phyloP scores from a whole-genome alignment of 805 yeast species.

The Suhomyces xylopsoci region DNA sequence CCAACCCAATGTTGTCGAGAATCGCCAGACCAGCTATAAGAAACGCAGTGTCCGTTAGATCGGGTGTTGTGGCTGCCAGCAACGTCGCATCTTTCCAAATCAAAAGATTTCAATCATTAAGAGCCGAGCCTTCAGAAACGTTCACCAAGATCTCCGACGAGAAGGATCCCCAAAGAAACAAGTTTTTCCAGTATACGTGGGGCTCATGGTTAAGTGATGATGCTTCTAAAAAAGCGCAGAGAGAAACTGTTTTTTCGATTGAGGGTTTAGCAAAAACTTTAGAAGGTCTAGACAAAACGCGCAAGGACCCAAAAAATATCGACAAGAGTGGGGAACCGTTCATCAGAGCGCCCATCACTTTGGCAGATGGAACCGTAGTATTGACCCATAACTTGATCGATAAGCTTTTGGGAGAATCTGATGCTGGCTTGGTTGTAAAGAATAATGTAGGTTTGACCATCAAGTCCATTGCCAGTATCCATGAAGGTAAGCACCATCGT shows the following conservation, averaged over 20 bases:
- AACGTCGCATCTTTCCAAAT: not conserved
- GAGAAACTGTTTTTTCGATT: slow-evolving; percentile 79
- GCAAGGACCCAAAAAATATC: slow-evolving; percentile 22
- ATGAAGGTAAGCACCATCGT: slow-evolving; percentile 93
- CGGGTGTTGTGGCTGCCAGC: not conserved
- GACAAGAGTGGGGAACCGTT: slow-evolving; percentile 20
- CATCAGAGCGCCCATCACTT: slow-evolving; percentile 34
- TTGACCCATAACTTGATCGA: slow-evolving; percentile 49
- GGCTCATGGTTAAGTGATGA: slow-evolving; percentile 92
- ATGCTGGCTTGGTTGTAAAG: slow-evolving; percentile 48
- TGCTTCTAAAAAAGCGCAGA: slow-evolving; percentile 62
- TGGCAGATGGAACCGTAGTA: slow-evolving; percentile 40
- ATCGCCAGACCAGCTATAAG: slow-evolving; percentile 3
- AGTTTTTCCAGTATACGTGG: slow-evolving; percentile 87
- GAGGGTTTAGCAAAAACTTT: slow-evolving; percentile 66
- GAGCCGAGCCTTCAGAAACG: slow-evolving; percentile 32
- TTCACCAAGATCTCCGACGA: slow-evolving; percentile 58
- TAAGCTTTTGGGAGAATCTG: slow-evolving; percentile 42
- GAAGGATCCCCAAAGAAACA: slow-evolving; percentile 62
- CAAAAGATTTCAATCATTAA: slow-evolving; percentile 2
- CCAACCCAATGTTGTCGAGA: slow-evolving; percentile 6
- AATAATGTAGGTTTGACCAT: slow-evolving; percentile 43
- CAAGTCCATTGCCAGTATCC: slow-evolving; percentile 75
- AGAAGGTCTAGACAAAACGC: slow-evolving; percentile 41
- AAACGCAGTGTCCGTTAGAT: not conserved